Conservation (phyloP, 2,329 filamentous ascomycete species). For the Hymenoscyphus scutula region DNA sequence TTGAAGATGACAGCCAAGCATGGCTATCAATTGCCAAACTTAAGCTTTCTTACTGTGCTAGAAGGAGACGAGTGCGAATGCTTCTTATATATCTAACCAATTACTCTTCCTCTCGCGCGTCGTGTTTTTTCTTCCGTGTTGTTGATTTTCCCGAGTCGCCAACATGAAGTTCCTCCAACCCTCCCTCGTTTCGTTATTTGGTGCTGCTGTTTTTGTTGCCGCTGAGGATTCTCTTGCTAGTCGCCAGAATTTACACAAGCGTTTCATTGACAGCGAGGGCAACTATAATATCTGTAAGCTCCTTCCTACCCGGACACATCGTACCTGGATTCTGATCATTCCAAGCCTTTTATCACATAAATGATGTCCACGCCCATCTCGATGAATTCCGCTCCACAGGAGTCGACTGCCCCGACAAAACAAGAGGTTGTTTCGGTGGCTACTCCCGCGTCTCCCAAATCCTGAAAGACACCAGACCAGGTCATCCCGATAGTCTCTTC, state of each 20-base stretch:
- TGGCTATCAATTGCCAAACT: constrained; percentile 2
- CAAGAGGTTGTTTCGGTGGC: constrained; percentile 60
- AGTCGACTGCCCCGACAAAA: constrained; percentile 57
- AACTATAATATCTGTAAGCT: constrained; percentile 50
- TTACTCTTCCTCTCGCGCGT: not conserved
- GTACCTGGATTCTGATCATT: not conserved
- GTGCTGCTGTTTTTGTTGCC: not conserved
- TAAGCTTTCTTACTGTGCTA: constrained; percentile 7
- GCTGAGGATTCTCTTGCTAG: constrained; percentile 49
- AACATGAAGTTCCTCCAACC: constrained; percentile 12
- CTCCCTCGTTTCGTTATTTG: not conserved
- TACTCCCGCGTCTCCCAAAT: constrained; percentile 63
- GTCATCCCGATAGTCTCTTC: constrained; percentile 59
- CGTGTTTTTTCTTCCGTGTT: not conserved
- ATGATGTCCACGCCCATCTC: constrained; percentile 66
- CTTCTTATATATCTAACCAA: not conserved
- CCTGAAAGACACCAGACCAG: constrained; percentile 54
- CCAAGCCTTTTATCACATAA: constrained; percentile 64
- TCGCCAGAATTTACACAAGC: constrained; percentile 45
- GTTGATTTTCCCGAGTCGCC: constrained; percentile 1
- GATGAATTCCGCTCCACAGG: constrained; percentile 61
- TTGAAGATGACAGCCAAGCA: constrained; percentile 4
- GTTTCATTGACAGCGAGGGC: constrained; percentile 47
- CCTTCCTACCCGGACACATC: not conserved
- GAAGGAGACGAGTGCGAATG: not conserved